Base-by-base conservation (phyloP, 768 basidiomycete species). In the Hygrophorus pudorinus region DNA sequence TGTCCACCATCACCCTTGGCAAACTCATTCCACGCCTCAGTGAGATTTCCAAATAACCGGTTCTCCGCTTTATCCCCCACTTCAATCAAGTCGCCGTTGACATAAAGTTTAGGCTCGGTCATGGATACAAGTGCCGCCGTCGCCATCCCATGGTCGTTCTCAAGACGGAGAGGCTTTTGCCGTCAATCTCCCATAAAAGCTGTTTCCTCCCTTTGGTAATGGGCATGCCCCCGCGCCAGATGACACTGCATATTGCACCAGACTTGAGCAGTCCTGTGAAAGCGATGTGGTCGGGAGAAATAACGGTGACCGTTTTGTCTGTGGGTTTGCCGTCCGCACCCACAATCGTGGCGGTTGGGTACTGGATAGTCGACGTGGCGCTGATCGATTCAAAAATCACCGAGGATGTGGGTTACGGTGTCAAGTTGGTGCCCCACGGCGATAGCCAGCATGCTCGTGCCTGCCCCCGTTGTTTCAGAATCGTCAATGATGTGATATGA, bases 121-220 rank as follows among this genome's bases (percentile, higher is more conserved):
- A 62, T 48, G 35, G 54, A 45, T 35, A 56, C 32, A 32, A 56
- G 51, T 1, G 48, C 48, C 6, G 36, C 42, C 4, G 29, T 34
- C 27, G 36, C 7, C 7, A 24, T 24, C 7, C 24, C 34, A 1
- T 31, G 18, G 9, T 56, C 49, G 35, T 45, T 46, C 38, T 63
- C 57, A 0, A 65, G 13, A 4, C 49, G 35, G 31, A 63, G 60
- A 5, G 50, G 48, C 0, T 61, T 33, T 64, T 62, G 6, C 64
- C 65, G 21, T 65, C 60, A 24, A 66, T 65, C 44, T 56, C 51
- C 64, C 64, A 66, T 6, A 52, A 30, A 14, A 67, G 51, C 2
- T 54, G 49, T n/a, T 44, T 52, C 16, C 60, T 48, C 3, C 59
- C 62, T 2, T 47, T 47, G 7, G 53, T 50, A 1, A 46, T 40